Base-by-base conservation (phyloP, 1,284 basidiomycete genomes). In the Ustilago loliicola region DNA sequence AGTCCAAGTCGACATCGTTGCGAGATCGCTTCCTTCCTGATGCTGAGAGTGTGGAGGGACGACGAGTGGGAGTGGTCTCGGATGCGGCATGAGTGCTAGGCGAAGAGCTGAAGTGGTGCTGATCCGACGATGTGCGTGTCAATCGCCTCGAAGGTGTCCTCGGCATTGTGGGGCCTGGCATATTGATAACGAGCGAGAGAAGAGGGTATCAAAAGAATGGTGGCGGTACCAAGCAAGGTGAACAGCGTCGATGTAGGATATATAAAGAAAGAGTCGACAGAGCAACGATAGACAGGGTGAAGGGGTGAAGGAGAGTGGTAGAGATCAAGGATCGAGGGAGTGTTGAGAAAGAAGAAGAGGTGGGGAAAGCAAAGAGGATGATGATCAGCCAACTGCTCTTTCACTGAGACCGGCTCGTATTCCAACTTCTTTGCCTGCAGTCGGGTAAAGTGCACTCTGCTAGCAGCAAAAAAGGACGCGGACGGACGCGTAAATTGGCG, bases 401-500 rank as follows among this genome's bases (percentile, higher is more conserved):
- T 42, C 21, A 3, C 9, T n/a, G n/a, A n/a, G n/a, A n/a, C n/a
- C n/a, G n/a, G n/a, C n/a, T n/a, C n/a, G n/a, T n/a, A n/a, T 17
- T 19, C 11, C 21, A 6, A 50, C 19, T 52, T 27, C 25, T 17
- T 25, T 45, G 42, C n/a, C 19, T 45, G 34, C n/a, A 40, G 34
- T 40, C 23, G 34, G 56, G 19, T 21, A 48, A 47, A 48, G 42
- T 48, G 30, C 25, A 13, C 30, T 34, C 25, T 23, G 32, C 36
- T n/a, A 57, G 55, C 55, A 40, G 54, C 38, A 42, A 45, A 17
- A 23, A 57, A 9, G 19, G 29, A 32, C 30, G 50, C 50, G 30
- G 50, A 10, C n/a, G 27, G 30, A 72, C 74, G 74, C 74, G 74
- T 77, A 68, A 72, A 72, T 77, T 68, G 69, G 69, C 74, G 74